Evolutionary conservation across 345 rosid species (phyloP), one percentile per base, ranked within the genome.

Genomic region (Noccaea caerulescens): DNA sequence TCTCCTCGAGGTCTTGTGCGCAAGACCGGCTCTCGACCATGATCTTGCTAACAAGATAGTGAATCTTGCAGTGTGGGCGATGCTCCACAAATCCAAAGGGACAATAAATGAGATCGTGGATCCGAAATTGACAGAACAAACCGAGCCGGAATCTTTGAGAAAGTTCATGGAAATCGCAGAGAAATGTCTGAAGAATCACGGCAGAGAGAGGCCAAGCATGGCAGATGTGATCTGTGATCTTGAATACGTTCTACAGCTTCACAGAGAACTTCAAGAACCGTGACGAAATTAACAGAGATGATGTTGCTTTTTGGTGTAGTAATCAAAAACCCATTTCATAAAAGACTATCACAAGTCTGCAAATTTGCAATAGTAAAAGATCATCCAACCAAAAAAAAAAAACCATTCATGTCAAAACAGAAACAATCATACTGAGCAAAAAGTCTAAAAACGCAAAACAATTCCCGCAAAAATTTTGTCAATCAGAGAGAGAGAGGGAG

Each of bases 181-280:
- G 81, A 84, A 83, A 55, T 91, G 97, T 77, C 62, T 88, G 77
- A 76, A 60, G 14, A 87, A 84, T 16, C 53, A 65, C 16, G 81
- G 80, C 0, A 41, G 36, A 3, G 81, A 82, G 68, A 80, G 93
- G 67, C 86, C 90, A 25, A 55, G 65, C 0, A 90, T 90, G 92
- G 73, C 42, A 2, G 86, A 84, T 53, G 87, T 86, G 57, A 61
- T 69, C 10, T 90, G 90, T 66, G 72, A 73, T 58, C 43, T 73
- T 4, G 72, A 65, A 27, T 73, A 57, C 10, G 66, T 41, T 46
- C 3, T 56, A 7, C 42, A 38, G 51, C 63, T 73, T 16, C 62
- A 34, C 1, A 10, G 57, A 66, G 58, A 60, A 11, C 13, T 57
- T 10, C 73, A 75, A 7, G 78, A 75, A n/a, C 32, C 54, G 30